Evolutionary conservation across 257 asterid species (phyloP), one percentile per base, ranked within the genome.

Genomic region (Ajuga chamaepitys): DNA sequence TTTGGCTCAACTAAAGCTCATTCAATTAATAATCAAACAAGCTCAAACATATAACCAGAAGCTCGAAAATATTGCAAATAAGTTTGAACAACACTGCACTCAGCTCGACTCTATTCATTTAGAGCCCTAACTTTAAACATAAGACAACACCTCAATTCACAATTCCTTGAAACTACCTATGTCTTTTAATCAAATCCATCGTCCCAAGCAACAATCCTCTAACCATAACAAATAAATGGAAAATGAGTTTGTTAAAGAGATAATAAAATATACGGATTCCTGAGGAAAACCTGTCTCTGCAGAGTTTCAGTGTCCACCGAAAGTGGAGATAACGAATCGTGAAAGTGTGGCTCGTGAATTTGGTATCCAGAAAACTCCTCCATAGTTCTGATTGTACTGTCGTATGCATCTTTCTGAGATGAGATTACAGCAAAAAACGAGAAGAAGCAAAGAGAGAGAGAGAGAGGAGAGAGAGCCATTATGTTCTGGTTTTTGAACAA

Each of bases 361-460:
- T 78, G 84, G 72, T 85, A 84, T 62, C 97, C 97, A n/a, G 95
- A 90, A 76, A 90, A 90, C n/a, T 81, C 87, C 79, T 87, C 95
- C 95, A 87, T 87, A 58, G 85, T 90, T 80, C 70, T 82, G 70
- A 52, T 72, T 3, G 81, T 76, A 13, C 79, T 70, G 62, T 74
- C 89, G 38, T 75, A 51, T 47, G 58, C 86, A 80, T 78, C 48
- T 9, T 40, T 73, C 37, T 74, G 65, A 57, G 84, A 79, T 54
- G 58, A 67, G 62, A 79, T 71, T 57, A 61, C 71, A 14, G 46
- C 67, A 53, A 67, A 64, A 21, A 52, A 28, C 26, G 32, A 64
- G 61, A 77, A 16, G 60, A 77, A 75, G 76, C 18, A 66, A 3
- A 75, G 52, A 40, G 69, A 68, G 64, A 78, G 41, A 56, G 55